A percentile compares a stretch with the other conserved stretches of the same genome.
phyloP scores from a whole-genome alignment of 1,139 yeast genomes.

The Pichia sp. region DNA sequence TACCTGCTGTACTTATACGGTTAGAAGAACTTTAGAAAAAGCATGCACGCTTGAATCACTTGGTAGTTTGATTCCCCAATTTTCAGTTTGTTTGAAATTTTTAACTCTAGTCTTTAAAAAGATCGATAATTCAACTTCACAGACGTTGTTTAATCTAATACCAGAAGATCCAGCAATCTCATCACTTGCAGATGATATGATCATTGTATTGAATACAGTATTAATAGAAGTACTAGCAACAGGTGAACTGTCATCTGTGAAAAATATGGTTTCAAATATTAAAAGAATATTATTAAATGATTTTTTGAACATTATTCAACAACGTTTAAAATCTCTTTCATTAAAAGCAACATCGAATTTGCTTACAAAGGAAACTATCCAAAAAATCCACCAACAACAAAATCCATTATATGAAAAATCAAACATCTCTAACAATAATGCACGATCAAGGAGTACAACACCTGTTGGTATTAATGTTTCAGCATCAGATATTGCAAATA shows the following conservation, averaged over 20 bases:
- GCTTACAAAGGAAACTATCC: slow-evolving; percentile 18
- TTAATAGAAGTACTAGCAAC: slow-evolving; percentile 54
- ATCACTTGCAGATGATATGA: slow-evolving; percentile 81
- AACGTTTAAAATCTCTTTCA: slow-evolving; percentile 49
- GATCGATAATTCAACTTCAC: slow-evolving; percentile 16
- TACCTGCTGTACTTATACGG: slow-evolving; percentile 54
- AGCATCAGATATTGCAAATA: slow-evolving; percentile 23
- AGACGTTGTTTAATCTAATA: slow-evolving; percentile 20
- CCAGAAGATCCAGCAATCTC: slow-evolving; percentile 65
- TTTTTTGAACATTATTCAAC: slow-evolving; percentile 40
- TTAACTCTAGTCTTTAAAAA: slow-evolving; percentile 19
- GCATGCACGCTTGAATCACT: slow-evolving; percentile 75
- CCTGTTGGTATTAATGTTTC: slow-evolving; percentile 24
- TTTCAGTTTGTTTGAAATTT: slow-evolving; percentile 23
- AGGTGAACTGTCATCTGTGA: slow-evolving; percentile 51
- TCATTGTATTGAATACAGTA: slow-evolving; percentile 64
- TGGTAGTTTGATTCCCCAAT: slow-evolving; percentile 39
- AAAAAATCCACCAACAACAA: slow-evolving; percentile 13
- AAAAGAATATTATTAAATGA: slow-evolving; percentile 43
- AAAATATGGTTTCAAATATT: slow-evolving; percentile 41
- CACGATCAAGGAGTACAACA: slow-evolving; percentile 12
- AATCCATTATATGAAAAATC: slow-evolving; percentile 9
- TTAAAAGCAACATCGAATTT: slow-evolving; percentile 41
- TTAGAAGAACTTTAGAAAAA: slow-evolving; percentile 74
- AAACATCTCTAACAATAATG: slow-evolving; percentile 1